Conservation (phyloP, 2,329 filamentous ascomycete species). For the Aspergillus clavatus region DNA sequence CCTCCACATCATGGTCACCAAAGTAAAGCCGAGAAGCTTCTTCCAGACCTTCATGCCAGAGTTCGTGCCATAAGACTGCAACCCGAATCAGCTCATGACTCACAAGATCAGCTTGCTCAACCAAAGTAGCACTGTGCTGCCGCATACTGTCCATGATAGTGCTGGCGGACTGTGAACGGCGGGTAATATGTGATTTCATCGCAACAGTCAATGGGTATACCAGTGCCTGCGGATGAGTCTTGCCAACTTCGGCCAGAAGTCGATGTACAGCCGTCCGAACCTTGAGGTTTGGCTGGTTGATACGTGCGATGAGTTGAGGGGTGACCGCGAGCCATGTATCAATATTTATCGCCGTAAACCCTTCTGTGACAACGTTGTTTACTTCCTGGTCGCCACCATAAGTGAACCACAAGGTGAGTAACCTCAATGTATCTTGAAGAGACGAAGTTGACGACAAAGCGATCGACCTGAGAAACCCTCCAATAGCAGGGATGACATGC, state of each 20-base stretch:
- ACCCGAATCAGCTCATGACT: conserved; percentile 96
- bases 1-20: conserved; percentile 93
- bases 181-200: conserved; percentile 88
- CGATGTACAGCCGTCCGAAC: conserved; percentile 91
- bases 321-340: conserved; percentile 99
- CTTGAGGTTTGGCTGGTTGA: conserved; percentile 88
- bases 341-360: conserved; percentile 85
- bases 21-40: conserved; percentile 97
- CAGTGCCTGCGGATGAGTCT: conserved; percentile 89
- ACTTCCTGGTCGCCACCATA: conserved; percentile 87
- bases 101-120: conserved; percentile 91
- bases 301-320: conserved; percentile 91
- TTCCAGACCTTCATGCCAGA: conserved; percentile 97
- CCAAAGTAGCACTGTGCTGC: conserved; percentile 83
- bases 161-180: conserved; percentile 79
- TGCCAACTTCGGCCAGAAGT: conserved; percentile 84
- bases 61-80: conserved; percentile 95
- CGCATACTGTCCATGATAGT: conserved; percentile 98
- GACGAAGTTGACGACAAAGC: conserved; percentile 86
- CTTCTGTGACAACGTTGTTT: conserved; percentile 80
- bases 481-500: conserved; percentile 89
- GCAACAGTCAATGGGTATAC: conserved; percentile 97
- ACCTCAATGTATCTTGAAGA: conserved; percentile 85
- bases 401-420: conserved; percentile 93
- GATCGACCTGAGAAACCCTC: conserved; percentile 97